Evolutionary conservation across 495 filamentous ascomycete genomes (phyloP).

Genomic region (Penicillium robsamsonii): DNA sequence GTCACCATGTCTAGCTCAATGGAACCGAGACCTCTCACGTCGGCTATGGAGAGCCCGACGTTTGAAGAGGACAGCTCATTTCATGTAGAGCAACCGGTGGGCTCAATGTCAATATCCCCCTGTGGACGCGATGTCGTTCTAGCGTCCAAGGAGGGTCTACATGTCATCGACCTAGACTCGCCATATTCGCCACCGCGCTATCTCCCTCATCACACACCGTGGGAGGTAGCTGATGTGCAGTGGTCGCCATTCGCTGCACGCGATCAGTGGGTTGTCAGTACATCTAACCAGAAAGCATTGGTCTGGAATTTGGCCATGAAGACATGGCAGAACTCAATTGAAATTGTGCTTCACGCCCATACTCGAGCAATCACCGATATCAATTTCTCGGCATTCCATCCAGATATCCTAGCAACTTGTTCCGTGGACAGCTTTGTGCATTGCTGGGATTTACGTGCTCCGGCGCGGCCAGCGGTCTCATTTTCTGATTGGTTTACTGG

Average conservation of each 20-base stretch:
- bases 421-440: conserved; percentile 91
- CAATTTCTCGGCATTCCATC: conserved; percentile 92
- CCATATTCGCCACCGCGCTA: conserved; percentile 86
- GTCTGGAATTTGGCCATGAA: conserved; percentile 89
- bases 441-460: conserved; percentile 84
- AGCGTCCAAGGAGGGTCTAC: conserved; percentile 79
- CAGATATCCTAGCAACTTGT: conserved; percentile 85
- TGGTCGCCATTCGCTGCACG: conserved; percentile 92
- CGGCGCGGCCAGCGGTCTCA: conserved; percentile 69
- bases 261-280: conserved; percentile 91
- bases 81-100: conserved; percentile 73
- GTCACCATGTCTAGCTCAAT: conserved; percentile 42
- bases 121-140: conserved; percentile 90
- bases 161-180: conserved; percentile 91
- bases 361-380: conserved; percentile 92
- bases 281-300: conserved; percentile 90
- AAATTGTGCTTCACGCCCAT: conserved; percentile 88
- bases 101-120: conserved; percentile 83
- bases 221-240: conserved; percentile 97
- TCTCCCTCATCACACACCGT: conserved; percentile 82
- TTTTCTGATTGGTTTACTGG: conserved; percentile 96
- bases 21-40: conserved; percentile 47
- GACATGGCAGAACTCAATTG: conserved; percentile 70
- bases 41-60: conserved; percentile 80
- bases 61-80: conserved; percentile 84